A percentile compares a stretch with the other conserved stretches of the same genome.
phyloP scores from a whole-genome alignment of 306 rosid genomes.

The Luffa aegyptiaca region DNA sequence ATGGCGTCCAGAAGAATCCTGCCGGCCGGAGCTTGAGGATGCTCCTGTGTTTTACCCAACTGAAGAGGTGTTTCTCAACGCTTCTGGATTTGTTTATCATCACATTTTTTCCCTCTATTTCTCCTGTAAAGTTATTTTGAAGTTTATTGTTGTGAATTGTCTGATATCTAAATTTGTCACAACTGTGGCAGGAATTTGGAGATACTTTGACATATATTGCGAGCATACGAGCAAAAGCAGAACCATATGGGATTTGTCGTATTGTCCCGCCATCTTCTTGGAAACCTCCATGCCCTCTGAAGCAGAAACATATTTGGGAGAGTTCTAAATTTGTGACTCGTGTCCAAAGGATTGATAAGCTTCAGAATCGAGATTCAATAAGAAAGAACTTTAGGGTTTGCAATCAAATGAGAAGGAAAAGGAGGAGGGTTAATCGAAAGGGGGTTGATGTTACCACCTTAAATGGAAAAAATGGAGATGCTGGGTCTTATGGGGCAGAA shows the following conservation, averaged over 20 bases:
- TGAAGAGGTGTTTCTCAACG: conserved; percentile 59
- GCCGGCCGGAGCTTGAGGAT: conserved; percentile 56
- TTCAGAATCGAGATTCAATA: conserved; percentile 77
- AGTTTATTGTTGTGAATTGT: conserved; percentile 16
- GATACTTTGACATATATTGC: conserved; percentile 83
- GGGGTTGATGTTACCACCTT: conserved; percentile 44
- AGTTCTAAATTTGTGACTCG: conserved; percentile 81
- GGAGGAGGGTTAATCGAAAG: conserved; percentile 66
- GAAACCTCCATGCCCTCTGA: conserved; percentile 93
- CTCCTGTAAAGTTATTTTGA: conserved; percentile 6
- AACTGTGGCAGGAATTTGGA: conserved; percentile 67
- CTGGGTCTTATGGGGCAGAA: conserved; percentile 52
- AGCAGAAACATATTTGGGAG: conserved; percentile 63
- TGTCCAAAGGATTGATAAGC: conserved; percentile 90
- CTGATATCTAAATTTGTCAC: conserved; percentile 19
- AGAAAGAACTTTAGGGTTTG: conserved; percentile 45
- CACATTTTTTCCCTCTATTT: neutral
- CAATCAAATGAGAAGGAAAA: conserved; percentile 63
- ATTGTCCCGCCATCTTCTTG: conserved; percentile 95
- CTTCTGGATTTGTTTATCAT: conserved; percentile 13
- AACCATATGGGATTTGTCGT: conserved; percentile 90
- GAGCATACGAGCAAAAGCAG: conserved; percentile 69
- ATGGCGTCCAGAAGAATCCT: conserved; percentile 83
- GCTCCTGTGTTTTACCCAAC: conserved; percentile 93
- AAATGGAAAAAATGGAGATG: conserved; percentile 32